Evolutionary conservation across 305 asterid genomes (phyloP), one percentile per base, ranked within the genome.

Genomic region (Plantago lanceolata): DNA sequence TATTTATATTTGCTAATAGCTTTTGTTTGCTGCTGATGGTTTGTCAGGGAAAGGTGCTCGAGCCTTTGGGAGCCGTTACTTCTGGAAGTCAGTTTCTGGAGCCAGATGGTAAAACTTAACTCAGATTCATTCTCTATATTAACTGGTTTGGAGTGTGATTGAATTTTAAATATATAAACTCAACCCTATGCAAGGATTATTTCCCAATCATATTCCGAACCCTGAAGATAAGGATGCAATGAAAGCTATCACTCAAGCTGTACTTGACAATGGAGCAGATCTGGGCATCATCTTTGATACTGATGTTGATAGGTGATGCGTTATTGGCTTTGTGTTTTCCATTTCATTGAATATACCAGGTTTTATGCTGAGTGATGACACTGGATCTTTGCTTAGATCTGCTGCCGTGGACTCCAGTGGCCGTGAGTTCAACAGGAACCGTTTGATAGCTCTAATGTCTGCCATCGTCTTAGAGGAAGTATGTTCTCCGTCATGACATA

Each of bases 381-480:
- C 26, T 56, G 50, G 52, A 21, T 68, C 52, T 68, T 61, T 67
- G 63, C 55, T 61, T 78, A 93, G 99, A 77, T 93, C 99, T 78
- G 99, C 99, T 71, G 99, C 99, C 55, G 99, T 93, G 63, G 99
- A 93, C 84, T 87, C 95, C 57, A 84, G 78, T 14, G 96, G 97
- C 35, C 83, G 73, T 58, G 99, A 93, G 82, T 75, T 93, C 57
- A 93, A 93, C 73, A 69, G 97, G 77, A 93, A 93, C 72, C 97
- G 99, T 26, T 73, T 93, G 82, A 93, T 93, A 76, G 99, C 99
- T 71, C 85, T 93, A 64, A 69, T 82, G 78, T 87, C 97, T 75
- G 97, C 99, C 65, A 87, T 93, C 70, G 88, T 89, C 75, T 77
- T 93, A 69, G 99, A 93, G 82, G 97, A 93, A 78, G 99, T 87